These are phyloP conservation scores for Solanum megistacrolobum DNA, from an alignment of 257 asterid species.

Conservation along the genomic window DNA sequence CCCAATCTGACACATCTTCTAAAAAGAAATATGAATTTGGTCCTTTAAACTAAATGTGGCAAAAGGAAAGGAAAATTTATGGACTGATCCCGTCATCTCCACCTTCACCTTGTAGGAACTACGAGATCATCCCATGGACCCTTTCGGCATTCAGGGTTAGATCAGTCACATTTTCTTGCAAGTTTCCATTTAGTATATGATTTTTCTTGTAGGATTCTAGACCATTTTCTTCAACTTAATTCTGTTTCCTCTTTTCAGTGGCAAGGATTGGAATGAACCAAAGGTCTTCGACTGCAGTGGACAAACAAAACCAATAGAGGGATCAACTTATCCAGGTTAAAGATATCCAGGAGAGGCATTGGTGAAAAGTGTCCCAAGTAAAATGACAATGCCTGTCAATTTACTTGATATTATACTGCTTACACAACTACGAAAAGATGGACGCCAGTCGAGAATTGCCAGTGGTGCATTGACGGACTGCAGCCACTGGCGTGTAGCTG, in stretches of 20 bases:
- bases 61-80: background rate
- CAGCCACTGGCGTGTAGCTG: too few species aligned
- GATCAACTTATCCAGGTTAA: conserved; percentile 42
- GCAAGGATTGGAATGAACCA: conserved; percentile 50
- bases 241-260: conserved; percentile 22
- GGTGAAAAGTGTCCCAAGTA: conserved; percentile 42
- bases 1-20: background rate
- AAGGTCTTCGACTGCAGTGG: conserved; percentile 26
- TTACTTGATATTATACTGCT: conserved; percentile 48
- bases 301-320: conserved; percentile 35
- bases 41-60: background rate
- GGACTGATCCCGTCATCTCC: background rate
- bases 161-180: background rate
- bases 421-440: conserved; percentile 35
- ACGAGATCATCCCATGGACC: background rate
- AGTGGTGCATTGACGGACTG: too few species aligned
- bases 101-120: background rate
- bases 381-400: conserved; percentile 33
- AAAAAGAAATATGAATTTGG: background rate
- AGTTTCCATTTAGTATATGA: background rate
- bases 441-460: conserved; percentile 23
- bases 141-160: background rate
- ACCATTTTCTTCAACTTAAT: background rate
- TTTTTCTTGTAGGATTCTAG: background rate
- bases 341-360: conserved; percentile 41